Evolutionary conservation across 2,329 filamentous ascomycete genomes (phyloP).

Genomic region (Aspergillus sp.): DNA sequence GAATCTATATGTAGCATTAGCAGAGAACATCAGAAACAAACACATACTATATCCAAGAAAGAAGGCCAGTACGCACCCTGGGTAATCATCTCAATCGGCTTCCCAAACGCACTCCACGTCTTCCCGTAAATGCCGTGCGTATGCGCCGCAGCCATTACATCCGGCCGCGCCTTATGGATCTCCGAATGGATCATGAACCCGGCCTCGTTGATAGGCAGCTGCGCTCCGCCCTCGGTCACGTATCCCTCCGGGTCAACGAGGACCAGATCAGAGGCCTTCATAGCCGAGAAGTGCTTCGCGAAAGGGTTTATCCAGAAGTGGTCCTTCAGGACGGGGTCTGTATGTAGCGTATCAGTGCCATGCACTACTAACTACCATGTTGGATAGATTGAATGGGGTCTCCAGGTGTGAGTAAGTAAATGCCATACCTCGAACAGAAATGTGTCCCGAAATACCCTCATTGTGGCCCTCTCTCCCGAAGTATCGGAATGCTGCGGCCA

Average conservation of each 20-base stretch:
- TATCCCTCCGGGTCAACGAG: slow-evolving; percentile 42
- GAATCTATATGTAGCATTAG: slow-evolving; percentile 27
- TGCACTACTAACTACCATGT: no score
- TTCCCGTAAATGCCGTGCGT: slow-evolving; percentile 60
- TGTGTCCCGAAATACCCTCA: slow-evolving; percentile 45
- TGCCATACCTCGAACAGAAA: slow-evolving; percentile 37
- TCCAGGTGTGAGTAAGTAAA: no score
- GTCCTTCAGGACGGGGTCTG: slow-evolving; percentile 38
- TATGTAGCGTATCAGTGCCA: slow-evolving; percentile 6
- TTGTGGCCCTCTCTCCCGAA: slow-evolving; percentile 43
- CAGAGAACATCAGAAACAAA: neutral
- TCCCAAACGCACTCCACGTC: slow-evolving; percentile 63
- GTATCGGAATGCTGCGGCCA: slow-evolving; percentile 43
- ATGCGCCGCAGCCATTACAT: slow-evolving; percentile 60
- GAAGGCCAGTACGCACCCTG: slow-evolving; percentile 49
- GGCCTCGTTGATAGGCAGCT: slow-evolving; percentile 42
- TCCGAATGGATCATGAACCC: slow-evolving; percentile 63
- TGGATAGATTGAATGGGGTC: no score
- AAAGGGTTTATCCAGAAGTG: slow-evolving; percentile 45
- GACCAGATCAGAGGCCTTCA: slow-evolving; percentile 44
- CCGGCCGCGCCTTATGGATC: slow-evolving; percentile 59
- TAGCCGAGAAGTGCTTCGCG: slow-evolving; percentile 42
- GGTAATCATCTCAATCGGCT: slow-evolving; percentile 58
- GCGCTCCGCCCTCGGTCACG: slow-evolving; percentile 42
- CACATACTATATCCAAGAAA: neutral